Base-by-base conservation (phyloP, 2,329 filamentous ascomycete species). In the Xylariaceae sp. region DNA sequence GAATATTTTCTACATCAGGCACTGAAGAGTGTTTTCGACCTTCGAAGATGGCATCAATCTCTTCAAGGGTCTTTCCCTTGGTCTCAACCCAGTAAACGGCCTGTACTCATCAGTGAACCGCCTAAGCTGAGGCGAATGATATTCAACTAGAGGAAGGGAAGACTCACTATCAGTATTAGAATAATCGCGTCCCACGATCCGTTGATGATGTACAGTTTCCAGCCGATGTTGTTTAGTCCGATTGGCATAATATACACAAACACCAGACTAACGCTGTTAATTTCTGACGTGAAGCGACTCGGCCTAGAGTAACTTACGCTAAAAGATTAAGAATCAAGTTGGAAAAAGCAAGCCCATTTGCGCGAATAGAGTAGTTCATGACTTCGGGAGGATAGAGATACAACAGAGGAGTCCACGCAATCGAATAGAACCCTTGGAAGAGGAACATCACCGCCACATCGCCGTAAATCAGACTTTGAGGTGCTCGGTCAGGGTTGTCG, bases 371-470 rank as follows among this genome's bases (percentile, higher is more conserved):
- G 54, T 75, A 77, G 56, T 74, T 71, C 59, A 77, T 67, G 7
- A 77, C 66, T 58, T 78, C 75, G 0, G 75, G 68, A 1, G 75
- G 73, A 51, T 78, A 78, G 1, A 77, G 62, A 44, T 69, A 71
- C 1, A 73, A 63, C 22, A 80, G 56, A 2, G 75, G 75, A 6
- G 75, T 78, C 72, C 72, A 76, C 1, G 69, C 74, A n/a, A 79
- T 63, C 1, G 68, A 71, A 56, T 78, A 80, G 46, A 71, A 72
- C 0, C 73, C 75, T 47, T 76, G 73, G 58, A 78, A 80, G 2
- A 79, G 61, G 57, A 79, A 79, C 58, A 79, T 76, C 11, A 71
- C 62, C 0, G 63, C 66, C 6, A 66, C 62, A 30, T 64, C 58
- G 22, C 61, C 66, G 38, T 61, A 62, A 5, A 61, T 54, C 0